Percentiles rank a stretch among this genome's conserved stretches.
These are phyloP conservation scores for Dacryopinax primogenitus DNA, from an alignment of 768 basidiomycete species.

Conservation along the genomic window DNA sequence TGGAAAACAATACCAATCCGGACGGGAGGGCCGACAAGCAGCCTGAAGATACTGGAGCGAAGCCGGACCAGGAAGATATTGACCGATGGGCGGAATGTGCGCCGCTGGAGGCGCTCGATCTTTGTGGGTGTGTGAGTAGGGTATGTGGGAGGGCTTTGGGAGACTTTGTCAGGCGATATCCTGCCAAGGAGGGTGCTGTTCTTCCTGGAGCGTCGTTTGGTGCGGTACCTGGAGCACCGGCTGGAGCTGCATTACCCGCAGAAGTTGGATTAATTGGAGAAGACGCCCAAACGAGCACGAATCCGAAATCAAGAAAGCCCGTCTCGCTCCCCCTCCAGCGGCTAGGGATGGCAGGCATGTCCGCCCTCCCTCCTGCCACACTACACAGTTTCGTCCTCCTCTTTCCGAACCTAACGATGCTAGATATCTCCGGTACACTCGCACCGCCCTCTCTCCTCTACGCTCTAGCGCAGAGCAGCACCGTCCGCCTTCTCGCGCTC, in stretches of 20 bases:
- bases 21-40: too few relatives aligned
- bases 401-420: slow-evolving; percentile 75
- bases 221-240: background rate
- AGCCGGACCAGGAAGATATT: slow-evolving; percentile 12
- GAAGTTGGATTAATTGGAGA: too few relatives aligned
- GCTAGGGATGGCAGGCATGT: slow-evolving; percentile 69
- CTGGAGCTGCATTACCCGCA: slow-evolving; percentile 29
- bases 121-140: slow-evolving; percentile 88
- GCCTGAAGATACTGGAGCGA: background rate
- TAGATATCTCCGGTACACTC: slow-evolving; percentile 86
- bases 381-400: slow-evolving; percentile 63
- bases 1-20: too few relatives aligned
- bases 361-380: slow-evolving; percentile 55
- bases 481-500: slow-evolving; percentile 60
- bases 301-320: slow-evolving; percentile 16
- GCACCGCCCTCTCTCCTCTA: slow-evolving; percentile 61
- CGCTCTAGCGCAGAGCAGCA: slow-evolving; percentile 45
- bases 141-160: slow-evolving; percentile 78
- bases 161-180: slow-evolving; percentile 62
- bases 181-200: background rate
- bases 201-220: background rate
- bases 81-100: slow-evolving; percentile 23
- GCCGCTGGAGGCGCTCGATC: slow-evolving; percentile 76
- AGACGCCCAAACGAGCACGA: slow-evolving; percentile 35
- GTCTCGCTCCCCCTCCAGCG: slow-evolving; percentile 40